Base-by-base conservation (phyloP, 108 stramenopile species). In the Cyclotella sp. region DNA sequence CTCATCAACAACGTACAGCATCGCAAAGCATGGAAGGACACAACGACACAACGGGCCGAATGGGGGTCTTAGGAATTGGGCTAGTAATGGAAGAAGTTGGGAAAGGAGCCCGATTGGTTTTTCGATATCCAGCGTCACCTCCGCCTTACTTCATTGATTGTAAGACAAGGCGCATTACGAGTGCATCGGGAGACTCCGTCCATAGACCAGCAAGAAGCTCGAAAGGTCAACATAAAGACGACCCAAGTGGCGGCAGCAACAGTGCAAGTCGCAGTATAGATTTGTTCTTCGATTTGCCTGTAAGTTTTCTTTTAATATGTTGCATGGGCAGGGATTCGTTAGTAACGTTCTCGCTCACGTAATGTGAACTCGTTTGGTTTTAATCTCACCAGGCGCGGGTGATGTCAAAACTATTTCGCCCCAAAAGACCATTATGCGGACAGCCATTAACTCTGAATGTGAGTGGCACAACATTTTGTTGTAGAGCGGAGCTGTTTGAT, bases 381-480 rank as follows among this genome's bases (percentile, higher is more conserved):
- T 6, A 34, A 34, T 5, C 34, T 34, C 34, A 34, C 6, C 34
- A 34, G 34, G 34, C 89, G 0, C 82, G 85, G 7, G 88, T 91
- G 68, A 78, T 95, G 70, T 91, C 94, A 10, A 95, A 95, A 61
- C 71, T 95, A 28, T 95, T 95, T 72, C 89, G 94, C n/a, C 88
- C 91, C 0, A 93, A 95, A 65, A 77, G 73, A 27, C 67, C 90
- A 9, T 80, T 95, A 18, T 95, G 94, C 71, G 89, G 89, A 12
- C 85, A 89, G 78, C 92, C 94, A 12, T 82, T 93, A 82, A 95
- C 91, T 21, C 73, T 95, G 12, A 82, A 83, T 28, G 83, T 95
- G 1, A 89, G 89, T 57, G 89, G 86, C 0, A 95, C 94, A 8
- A 82, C 93, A 1, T 95, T 95, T 84, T 93, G 92, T 69, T 95